phyloP scores from a whole-genome alignment of 1,139 yeast genomes.

The Pichia sp. region DNA sequence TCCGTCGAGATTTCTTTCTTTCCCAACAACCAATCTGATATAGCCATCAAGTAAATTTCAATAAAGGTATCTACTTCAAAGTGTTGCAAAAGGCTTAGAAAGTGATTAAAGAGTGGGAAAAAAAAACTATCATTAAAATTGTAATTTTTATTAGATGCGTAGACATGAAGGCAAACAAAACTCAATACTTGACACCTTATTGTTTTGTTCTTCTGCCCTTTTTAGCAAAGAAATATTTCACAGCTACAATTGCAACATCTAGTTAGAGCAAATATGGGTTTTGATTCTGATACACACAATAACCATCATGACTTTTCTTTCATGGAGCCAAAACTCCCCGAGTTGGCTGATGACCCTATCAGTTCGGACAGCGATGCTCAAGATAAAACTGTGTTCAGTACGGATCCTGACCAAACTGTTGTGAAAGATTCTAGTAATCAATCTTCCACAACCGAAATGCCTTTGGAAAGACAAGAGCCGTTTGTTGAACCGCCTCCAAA shows the following conservation, averaged over 20 bases:
- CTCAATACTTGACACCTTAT: neutral
- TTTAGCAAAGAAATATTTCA: neutral
- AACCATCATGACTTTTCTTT: neutral
- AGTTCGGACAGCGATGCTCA: neutral
- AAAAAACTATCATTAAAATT: neutral
- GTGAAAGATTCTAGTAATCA: neutral
- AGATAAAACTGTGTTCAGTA: neutral
- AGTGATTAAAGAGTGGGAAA: neutral
- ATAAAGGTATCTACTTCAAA: neutral
- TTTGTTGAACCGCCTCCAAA: neutral
- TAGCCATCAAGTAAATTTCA: constrained; percentile 1
- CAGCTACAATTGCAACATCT: neutral
- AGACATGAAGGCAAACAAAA: neutral
- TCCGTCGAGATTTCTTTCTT: neutral
- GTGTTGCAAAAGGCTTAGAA: neutral
- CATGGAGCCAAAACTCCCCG: neutral
- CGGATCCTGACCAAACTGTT: neutral
- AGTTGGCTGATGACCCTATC: neutral
- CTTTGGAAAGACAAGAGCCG: neutral
- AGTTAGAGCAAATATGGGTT: neutral
- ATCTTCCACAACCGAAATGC: neutral
- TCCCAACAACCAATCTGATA: constrained; percentile 8
- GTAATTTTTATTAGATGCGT: neutral
- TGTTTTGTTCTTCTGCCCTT: neutral
- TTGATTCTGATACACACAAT: neutral